Evolutionary conservation across 2,329 filamentous ascomycete genomes (phyloP).

Genomic region (Colletotrichum truncatum): DNA sequence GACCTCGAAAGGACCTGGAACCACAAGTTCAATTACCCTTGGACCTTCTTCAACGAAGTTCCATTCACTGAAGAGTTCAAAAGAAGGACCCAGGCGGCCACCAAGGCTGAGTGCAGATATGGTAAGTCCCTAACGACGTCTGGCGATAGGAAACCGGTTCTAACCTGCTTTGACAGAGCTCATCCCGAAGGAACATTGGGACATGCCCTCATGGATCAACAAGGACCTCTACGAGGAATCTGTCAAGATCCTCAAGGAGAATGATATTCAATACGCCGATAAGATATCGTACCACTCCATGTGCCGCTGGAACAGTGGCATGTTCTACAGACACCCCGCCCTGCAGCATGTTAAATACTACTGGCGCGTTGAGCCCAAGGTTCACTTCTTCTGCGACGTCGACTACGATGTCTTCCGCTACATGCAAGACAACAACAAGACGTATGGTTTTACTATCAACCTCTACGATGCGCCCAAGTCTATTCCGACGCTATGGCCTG

Average conservation of each 20-base stretch:
- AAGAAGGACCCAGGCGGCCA: constrained; percentile 78
- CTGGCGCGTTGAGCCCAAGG: constrained; percentile 98
- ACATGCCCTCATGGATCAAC: constrained; percentile 91
- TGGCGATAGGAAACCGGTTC: background rate
- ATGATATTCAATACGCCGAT: constrained; percentile 89
- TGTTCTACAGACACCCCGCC: constrained; percentile 97
- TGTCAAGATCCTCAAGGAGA: constrained; percentile 81
- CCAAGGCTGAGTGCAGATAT: constrained; percentile 88
- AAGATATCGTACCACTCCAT: constrained; percentile 97
- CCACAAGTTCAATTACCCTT: constrained; percentile 98
- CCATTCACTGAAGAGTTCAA: constrained; percentile 96
- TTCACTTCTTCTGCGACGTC: constrained; percentile 98
- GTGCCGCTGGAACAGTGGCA: constrained; percentile 98
- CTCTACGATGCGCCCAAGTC: constrained; percentile 92
- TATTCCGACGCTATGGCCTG: constrained; percentile 92
- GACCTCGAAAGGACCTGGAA: constrained; percentile 98
- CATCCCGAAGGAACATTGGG: constrained; percentile 96
- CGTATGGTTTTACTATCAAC: constrained; percentile 98
- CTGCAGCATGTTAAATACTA: constrained; percentile 87
- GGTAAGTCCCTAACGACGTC: constrained; percentile 62
- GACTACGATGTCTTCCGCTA: constrained; percentile 99
- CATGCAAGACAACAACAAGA: constrained; percentile 99
- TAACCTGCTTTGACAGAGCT: constrained; percentile 64
- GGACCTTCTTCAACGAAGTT: constrained; percentile 98
- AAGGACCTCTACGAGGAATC: constrained; percentile 86